Evolutionary conservation across 345 rosid species (phyloP).

Genomic region (Linum trigynum): DNA sequence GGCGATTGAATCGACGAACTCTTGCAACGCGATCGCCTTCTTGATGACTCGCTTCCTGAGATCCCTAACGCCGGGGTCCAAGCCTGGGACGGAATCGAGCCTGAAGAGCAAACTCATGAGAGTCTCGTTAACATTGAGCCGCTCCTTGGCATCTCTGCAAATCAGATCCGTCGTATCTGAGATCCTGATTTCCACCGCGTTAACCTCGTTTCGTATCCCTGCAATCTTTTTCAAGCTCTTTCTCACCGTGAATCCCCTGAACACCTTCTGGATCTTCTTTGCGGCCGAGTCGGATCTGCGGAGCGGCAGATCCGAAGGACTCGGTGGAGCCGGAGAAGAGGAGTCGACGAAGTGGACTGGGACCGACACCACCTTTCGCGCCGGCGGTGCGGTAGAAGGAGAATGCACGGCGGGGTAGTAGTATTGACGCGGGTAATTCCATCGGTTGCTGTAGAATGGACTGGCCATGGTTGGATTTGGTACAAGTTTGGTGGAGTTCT

Average conservation of each 20-base stretch:
- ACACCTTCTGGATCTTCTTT: no score
- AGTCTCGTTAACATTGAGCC: slow-evolving; percentile 40
- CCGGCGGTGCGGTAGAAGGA: neutral
- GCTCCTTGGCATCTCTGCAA: slow-evolving; percentile 32
- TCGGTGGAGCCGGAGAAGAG: no score
- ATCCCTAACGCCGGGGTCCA: slow-evolving; percentile 47
- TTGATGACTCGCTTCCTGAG: slow-evolving; percentile 30
- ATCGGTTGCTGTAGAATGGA: slow-evolving; percentile 15
- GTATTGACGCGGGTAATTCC: neutral
- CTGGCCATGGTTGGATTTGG: slow-evolving; percentile 21
- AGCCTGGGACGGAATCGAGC: slow-evolving; percentile 49
- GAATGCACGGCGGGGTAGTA: neutral
- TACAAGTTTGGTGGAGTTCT: no score
- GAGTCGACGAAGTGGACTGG: slow-evolving; percentile 39
- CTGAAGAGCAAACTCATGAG: slow-evolving; percentile 46
- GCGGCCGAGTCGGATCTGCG: slow-evolving; percentile 11
- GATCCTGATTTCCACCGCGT: slow-evolving; percentile 36
- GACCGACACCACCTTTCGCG: slow-evolving; percentile 33
- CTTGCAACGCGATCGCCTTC: no score
- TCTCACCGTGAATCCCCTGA: no score
- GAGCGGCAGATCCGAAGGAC: slow-evolving; percentile 9
- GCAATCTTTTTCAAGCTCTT: neutral
- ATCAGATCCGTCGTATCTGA: slow-evolving; percentile 27
- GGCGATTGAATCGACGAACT: no score
- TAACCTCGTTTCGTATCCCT: slow-evolving; percentile 30